Conservation (phyloP, 306 rosid genomes). For the Heteromeles arbutifolia region DNA sequence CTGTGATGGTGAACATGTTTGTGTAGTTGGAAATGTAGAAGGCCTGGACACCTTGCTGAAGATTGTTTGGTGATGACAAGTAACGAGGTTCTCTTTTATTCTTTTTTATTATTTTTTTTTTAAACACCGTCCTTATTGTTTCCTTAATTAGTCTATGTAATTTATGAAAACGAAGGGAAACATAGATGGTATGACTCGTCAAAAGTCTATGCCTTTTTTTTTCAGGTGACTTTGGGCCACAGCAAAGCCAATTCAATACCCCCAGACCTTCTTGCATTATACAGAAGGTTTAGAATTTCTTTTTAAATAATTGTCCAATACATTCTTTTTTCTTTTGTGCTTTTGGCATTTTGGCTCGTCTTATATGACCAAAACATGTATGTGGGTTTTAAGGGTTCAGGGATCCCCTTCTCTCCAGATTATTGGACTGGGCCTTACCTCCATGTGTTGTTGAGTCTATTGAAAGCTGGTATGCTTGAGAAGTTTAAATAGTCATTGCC, state of each 20-base stretch:
- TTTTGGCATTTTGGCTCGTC: neutral
- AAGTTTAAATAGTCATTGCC: neutral
- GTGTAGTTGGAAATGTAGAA: constrained; percentile 79
- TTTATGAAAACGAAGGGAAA: neutral
- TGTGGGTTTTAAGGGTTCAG: neutral
- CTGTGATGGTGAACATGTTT: constrained; percentile 11
- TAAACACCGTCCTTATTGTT: neutral
- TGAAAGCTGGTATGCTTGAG: neutral
- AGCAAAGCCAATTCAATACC: constrained; percentile 39
- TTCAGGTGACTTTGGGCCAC: constrained; percentile 35
- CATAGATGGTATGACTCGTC: neutral
- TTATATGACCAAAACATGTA: neutral
- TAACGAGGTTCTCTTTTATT: constrained; percentile 36
- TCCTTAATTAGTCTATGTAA: neutral
- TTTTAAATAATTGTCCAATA: neutral
- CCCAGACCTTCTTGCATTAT: constrained; percentile 58
- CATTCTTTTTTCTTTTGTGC: neutral
- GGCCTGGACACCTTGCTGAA: constrained; percentile 87
- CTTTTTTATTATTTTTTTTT: neutral
- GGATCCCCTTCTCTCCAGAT: neutral
- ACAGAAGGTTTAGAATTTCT: constrained; percentile 45
- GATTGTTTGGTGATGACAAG: constrained; percentile 57
- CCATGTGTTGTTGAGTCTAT: neutral
- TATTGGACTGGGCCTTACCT: neutral
- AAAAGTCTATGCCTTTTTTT: constrained; percentile 3